phyloP scores from a whole-genome alignment of 257 asterid species.

The Apocynum venetum region DNA sequence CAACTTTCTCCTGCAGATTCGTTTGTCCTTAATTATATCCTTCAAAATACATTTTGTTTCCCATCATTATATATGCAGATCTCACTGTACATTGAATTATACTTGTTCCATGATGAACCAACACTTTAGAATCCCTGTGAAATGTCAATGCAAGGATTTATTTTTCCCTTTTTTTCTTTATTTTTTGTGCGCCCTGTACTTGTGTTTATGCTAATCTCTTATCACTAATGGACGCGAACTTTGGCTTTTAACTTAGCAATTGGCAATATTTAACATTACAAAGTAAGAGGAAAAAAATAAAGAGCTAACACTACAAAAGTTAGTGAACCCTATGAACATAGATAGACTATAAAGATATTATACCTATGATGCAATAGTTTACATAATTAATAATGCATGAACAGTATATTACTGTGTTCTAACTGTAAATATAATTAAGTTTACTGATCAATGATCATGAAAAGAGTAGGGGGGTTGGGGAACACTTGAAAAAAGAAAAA shows the following conservation, averaged over 20 bases:
- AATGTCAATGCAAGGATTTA: neutral
- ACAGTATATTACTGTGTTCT: too few species aligned
- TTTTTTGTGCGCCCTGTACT: neutral
- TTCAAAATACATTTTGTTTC: neutral
- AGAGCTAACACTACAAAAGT: neutral
- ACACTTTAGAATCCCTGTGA: conserved; percentile 5
- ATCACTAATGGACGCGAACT: neutral
- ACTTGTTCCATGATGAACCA: conserved; percentile 15
- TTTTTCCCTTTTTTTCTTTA: too few species aligned
- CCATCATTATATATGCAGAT: conserved; percentile 1
- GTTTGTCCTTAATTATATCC: conserved; percentile 6
- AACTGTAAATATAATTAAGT: too few species aligned
- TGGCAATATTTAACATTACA: neutral
- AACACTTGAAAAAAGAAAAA: neutral
- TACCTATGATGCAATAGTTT: neutral
- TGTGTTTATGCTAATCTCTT: neutral
- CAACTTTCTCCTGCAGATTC: conserved; percentile 14
- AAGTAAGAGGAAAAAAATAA: neutral
- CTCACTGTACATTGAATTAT: conserved; percentile 7
- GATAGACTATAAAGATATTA: neutral
- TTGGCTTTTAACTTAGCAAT: neutral
- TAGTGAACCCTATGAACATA: conserved; percentile 1
- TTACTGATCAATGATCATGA: too few species aligned
- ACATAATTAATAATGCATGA: neutral
- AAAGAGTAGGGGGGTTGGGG: too few species aligned